Conservation (phyloP, 2,329 filamentous ascomycete genomes). For the Hypoxylon sp. region DNA sequence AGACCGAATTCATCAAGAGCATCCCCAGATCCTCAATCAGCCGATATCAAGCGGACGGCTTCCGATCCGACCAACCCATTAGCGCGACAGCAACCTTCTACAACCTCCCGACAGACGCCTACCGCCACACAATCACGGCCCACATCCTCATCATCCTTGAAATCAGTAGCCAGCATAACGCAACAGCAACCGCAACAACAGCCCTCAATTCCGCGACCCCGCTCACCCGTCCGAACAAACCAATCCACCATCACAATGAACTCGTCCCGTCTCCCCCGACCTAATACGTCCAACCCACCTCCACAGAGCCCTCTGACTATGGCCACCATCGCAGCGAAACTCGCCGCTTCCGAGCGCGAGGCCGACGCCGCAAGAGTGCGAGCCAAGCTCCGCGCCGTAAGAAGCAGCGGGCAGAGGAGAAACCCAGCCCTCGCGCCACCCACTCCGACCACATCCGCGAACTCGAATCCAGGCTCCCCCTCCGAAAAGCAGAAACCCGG, state of each 20-base stretch:
- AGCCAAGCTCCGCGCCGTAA: slow-evolving; percentile 72
- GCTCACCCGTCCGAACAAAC: slow-evolving; percentile 30
- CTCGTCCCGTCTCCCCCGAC: slow-evolving; percentile 55
- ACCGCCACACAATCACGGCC: slow-evolving; percentile 22
- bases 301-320: slow-evolving; percentile 73
- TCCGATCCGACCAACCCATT: slow-evolving; percentile 39
- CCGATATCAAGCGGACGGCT: slow-evolving; percentile 39
- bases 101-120: slow-evolving; percentile 16
- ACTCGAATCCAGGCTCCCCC: slow-evolving; percentile 21
- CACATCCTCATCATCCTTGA: slow-evolving; percentile 29
- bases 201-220: slow-evolving; percentile 21
- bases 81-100: slow-evolving; percentile 20
- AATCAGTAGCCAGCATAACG: slow-evolving; percentile 1
- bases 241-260: slow-evolving; percentile 11
- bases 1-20: slow-evolving; percentile 30
- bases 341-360: slow-evolving; percentile 74
- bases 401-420: slow-evolving; percentile 48
- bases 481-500: slow-evolving; percentile 3
- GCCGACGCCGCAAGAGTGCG: slow-evolving; percentile 74
- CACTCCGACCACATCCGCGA: slow-evolving; percentile 4
- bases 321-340: slow-evolving; percentile 73
- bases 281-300: slow-evolving; percentile 55
- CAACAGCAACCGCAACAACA: slow-evolving; percentile 19
- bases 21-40: slow-evolving; percentile 34
- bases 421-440: slow-evolving; percentile 51